Conservation (phyloP, 768 basidiomycete genomes). For the Boletellus sp. region DNA sequence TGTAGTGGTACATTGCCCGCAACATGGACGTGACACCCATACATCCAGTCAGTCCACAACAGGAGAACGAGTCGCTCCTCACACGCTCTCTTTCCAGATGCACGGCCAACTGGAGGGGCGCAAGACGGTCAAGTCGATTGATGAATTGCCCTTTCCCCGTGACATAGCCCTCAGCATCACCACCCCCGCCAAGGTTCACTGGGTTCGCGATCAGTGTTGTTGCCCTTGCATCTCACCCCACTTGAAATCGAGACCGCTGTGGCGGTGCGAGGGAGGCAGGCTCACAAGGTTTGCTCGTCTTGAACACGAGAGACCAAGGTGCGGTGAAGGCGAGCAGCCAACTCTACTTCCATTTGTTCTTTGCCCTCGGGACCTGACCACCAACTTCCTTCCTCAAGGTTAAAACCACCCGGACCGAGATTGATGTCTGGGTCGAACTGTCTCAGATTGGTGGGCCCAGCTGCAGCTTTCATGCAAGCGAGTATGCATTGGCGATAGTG, state of each 20-base stretch:
- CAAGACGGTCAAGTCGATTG: conserved; percentile 50
- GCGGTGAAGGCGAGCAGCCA: too few relatives aligned
- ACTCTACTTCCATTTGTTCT: too few relatives aligned
- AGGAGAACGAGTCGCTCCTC: not conserved
- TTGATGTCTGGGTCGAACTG: too few relatives aligned
- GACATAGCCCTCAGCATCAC: conserved; percentile 76
- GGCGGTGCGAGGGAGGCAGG: too few relatives aligned
- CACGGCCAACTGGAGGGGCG: conserved; percentile 67
- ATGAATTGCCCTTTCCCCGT: conserved; percentile 54
- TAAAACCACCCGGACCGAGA: too few relatives aligned
- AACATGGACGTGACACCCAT: conserved; percentile 63
- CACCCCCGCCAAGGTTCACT: conserved; percentile 72
- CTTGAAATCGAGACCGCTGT: conserved; percentile 49
- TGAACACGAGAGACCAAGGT: too few relatives aligned
- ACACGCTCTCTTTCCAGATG: conserved; percentile 43
- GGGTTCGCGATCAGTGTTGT: conserved; percentile 21
- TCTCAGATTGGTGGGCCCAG: too few relatives aligned
- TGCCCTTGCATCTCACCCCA: not conserved
- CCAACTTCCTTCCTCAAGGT: too few relatives aligned
- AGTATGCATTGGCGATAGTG: too few relatives aligned
- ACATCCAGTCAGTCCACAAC: conserved; percentile 54
- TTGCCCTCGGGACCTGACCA: too few relatives aligned
- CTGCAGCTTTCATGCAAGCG: too few relatives aligned
- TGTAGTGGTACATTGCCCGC: conserved; percentile 72
- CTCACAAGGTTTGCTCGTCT: too few relatives aligned